Evolutionary conservation across 495 filamentous ascomycete genomes (phyloP), one percentile per base, ranked within the genome.

Genomic region (Thermothielavioides terrestris): DNA sequence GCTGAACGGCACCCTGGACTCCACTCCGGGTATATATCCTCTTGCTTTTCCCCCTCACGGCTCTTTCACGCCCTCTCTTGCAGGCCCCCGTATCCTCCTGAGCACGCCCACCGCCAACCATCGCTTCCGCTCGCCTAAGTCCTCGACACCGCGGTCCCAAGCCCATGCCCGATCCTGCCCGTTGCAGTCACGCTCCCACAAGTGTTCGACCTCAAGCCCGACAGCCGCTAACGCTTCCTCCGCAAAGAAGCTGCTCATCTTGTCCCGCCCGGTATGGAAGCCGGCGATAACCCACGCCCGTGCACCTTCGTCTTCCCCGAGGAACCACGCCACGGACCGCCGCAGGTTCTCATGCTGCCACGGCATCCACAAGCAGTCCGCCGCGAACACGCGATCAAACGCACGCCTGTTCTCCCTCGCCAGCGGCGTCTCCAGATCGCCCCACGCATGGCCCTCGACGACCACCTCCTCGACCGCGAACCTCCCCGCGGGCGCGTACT

Each of bases 311-410:
- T 70, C 74, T 6, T 53, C 54, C 12, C 42, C 50, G 30, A 95
- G 74, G 64, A 95, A 92, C 68, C 82, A 82, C 11, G 69, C 64
- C 62, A 95, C 81, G 8, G 84, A 88, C 18, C 64, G 66, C 34
- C 70, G 73, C 12, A 96, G 77, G 59, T 85, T 86, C 22, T 67
- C 70, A 60, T 95, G 89, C 69, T 92, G 79, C 60, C 69, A 76
- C 11, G 71, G 75, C 84, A 94, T 88, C 89, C 89, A 96, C 50
- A 88, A 72, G 62, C 87, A 94, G 60, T 95, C 89, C 35, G 86
- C 85, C 2, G 82, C 84, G 27, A 94, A 70, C 21, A 95, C 80
- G 42, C 83, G 77, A 8, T 80, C 81, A 59, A 81, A 94, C 3
- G 50, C 49, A 8, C 71, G 73, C 6, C 67, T 68, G 53, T 81